Evolutionary conservation across 768 basidiomycete species (phyloP), one percentile per base, ranked within the genome.

Genomic region (Guyanaporus albipodus): DNA sequence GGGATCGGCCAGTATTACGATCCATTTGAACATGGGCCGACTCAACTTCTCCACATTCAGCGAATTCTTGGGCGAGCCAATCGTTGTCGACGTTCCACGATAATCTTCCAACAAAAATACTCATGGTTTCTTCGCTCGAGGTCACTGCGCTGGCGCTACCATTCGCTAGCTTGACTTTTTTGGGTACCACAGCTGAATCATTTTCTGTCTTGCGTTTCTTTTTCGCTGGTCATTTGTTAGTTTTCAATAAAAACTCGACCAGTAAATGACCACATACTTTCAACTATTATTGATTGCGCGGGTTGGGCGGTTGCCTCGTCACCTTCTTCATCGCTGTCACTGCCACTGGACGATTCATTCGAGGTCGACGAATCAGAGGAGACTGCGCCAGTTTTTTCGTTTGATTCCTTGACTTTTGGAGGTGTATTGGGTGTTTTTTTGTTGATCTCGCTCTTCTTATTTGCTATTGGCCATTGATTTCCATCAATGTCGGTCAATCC

Each of bases 11-110:
- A 14, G 82, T 79, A 54, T 82, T 81, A 48, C 87, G 85, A 56
- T 91, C 89, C 70, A 79, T 81, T 66, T 86, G 85, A 50, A 98
- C 91, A n/a, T 78, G 83, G 6, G 91, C 92, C n/a, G 82, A 82
- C 50, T 82, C 78, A 58, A 99, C 80, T 70, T 94, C 89, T 41
- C 96, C 96, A 58, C 84, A 93, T 44, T 77, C 73, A 26, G 85
- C 82, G 55, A 99, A 97, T 67, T 97, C 95, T 66, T 84, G 78
- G 39, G 85, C 81, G 52, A 98, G 83, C 77, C 91, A 89, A 68
- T 97, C 95, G 64, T 91, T 87, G 73, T 97, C 95, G 52, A 98
- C 87, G 65, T 88, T 90, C 94, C 94, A 99, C 11, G 91, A 94
- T 36, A 99, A 78, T 48, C 80, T 79, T 44, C 95, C 95, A 55